Conservation (phyloP, 306 rosid genomes). For the Vachellia pachyceras region DNA sequence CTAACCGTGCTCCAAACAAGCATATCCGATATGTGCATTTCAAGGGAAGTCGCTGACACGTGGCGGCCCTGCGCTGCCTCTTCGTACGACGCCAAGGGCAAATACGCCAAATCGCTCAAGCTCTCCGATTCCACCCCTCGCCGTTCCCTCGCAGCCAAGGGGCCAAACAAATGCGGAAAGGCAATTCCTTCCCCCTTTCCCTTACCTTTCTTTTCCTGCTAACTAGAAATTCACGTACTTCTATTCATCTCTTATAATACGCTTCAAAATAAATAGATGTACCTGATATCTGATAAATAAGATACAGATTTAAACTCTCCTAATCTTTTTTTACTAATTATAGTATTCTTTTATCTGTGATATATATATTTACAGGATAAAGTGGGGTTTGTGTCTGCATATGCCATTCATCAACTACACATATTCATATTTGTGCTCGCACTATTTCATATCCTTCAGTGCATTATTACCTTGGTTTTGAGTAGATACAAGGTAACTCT, state of each 20-base stretch:
- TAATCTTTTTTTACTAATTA: no score
- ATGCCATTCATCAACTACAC: constrained; percentile 92
- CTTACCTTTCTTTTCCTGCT: no score
- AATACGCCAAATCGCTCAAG: constrained; percentile 15
- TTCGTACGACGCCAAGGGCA: background rate
- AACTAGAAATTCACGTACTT: no score
- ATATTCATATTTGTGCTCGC: constrained; percentile 82
- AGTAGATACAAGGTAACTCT: constrained; percentile 79
- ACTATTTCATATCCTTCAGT: constrained; percentile 66
- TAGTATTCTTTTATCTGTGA: no score
- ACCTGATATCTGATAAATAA: no score
- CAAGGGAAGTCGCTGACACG: constrained; percentile 48
- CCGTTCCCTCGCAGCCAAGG: constrained; percentile 48
- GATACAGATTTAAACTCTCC: no score
- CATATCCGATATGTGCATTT: constrained; percentile 53
- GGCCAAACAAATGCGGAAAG: constrained; percentile 47
- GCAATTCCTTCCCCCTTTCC: constrained; percentile 7
- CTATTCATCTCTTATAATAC: no score
- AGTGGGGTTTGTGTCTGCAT: constrained; percentile 80
- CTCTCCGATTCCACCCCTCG: constrained; percentile 36
- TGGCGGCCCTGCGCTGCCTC: constrained; percentile 61
- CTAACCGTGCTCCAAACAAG: constrained; percentile 47
- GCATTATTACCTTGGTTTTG: constrained; percentile 63
- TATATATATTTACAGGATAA: constrained; percentile 45
- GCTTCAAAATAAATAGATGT: no score